Evolutionary conservation across 179 eudicot species (phyloP).

Genomic region (Dionaea muscipula): DNA sequence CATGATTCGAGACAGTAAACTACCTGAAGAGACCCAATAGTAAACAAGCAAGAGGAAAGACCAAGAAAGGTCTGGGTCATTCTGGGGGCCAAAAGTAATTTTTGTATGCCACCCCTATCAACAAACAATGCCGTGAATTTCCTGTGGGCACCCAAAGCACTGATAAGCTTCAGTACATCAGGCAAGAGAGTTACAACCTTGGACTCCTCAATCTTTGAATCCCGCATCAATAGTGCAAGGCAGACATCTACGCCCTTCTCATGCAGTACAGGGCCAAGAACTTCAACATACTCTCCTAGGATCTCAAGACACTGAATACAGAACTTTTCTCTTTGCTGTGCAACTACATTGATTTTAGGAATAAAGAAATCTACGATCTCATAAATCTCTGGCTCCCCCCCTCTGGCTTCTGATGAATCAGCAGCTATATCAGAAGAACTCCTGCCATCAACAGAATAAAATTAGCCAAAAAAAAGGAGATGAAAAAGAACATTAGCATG

Average conservation of each 20-base stretch:
- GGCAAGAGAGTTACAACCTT: slow-evolving; percentile 46
- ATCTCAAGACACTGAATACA: slow-evolving; percentile 81
- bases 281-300: slow-evolving; percentile 94
- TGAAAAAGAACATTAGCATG: too few species aligned
- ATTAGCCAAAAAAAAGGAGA: neutral
- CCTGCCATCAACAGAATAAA: slow-evolving; percentile 21
- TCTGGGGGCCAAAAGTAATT: slow-evolving; percentile 72
- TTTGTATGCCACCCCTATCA: slow-evolving; percentile 92
- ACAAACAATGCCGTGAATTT: slow-evolving; percentile 86
- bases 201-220: slow-evolving; percentile 44
- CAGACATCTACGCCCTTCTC: slow-evolving; percentile 96
- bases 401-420: slow-evolving; percentile 26
- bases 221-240: slow-evolving; percentile 52
- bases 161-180: slow-evolving; percentile 76
- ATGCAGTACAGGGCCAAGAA: slow-evolving; percentile 84
- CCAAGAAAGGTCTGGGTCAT: slow-evolving; percentile 61
- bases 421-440: slow-evolving; percentile 20
- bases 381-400: slow-evolving; percentile 39
- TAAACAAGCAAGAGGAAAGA: slow-evolving; percentile 82
- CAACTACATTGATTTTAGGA: slow-evolving; percentile 46
- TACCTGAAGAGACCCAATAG: slow-evolving; percentile 97
- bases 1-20: neutral
- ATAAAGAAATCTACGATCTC: slow-evolving; percentile 56
- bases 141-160: slow-evolving; percentile 85
- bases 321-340: slow-evolving; percentile 66